Conservation (phyloP, 164 flowering plant genomes). For the Berberis vulgaris region DNA sequence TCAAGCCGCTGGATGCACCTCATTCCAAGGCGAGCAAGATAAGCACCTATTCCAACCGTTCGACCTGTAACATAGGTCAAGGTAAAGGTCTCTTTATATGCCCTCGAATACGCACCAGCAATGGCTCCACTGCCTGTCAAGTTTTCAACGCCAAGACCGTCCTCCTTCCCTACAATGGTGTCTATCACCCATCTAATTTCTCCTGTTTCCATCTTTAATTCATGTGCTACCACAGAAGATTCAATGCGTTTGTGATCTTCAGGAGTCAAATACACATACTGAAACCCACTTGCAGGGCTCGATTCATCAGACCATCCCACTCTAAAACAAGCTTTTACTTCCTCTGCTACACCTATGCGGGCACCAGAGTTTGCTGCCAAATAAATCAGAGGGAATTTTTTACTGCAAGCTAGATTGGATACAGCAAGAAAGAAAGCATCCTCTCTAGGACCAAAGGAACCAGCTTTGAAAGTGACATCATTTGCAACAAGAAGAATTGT, state of each 20-base stretch:
- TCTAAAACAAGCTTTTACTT: slow-evolving; percentile 80
- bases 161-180: slow-evolving; percentile 91
- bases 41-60: slow-evolving; percentile 99
- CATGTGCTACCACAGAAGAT: slow-evolving; percentile 88
- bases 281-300: slow-evolving; percentile 87
- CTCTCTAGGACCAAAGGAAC: slow-evolving; percentile 98
- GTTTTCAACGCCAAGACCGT: slow-evolving; percentile 94
- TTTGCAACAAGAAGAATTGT: slow-evolving; percentile 65
- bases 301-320: slow-evolving; percentile 96
- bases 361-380: slow-evolving; percentile 99
- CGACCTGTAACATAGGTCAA: slow-evolving; percentile 97
- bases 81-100: slow-evolving; percentile 96
- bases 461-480: slow-evolving; percentile 95
- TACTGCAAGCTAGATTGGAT: slow-evolving; percentile 75
- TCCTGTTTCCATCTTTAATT: slow-evolving; percentile 56
- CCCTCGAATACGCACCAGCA: slow-evolving; percentile 91
- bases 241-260: slow-evolving; percentile 60
- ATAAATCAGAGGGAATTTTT: slow-evolving; percentile 84
- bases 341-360: slow-evolving; percentile 97
- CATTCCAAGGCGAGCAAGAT: slow-evolving; percentile 99
- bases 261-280: slow-evolving; percentile 78
- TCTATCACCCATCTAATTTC: slow-evolving; percentile 95
- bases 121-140: slow-evolving; percentile 97
- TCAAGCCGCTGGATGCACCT: slow-evolving; percentile 99
- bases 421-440: slow-evolving; percentile 96